A percentile compares a stretch with the other conserved stretches of the same genome.
phyloP scores from a whole-genome alignment of 352 stramenopile species.

The Globisporangium cederbergense region DNA sequence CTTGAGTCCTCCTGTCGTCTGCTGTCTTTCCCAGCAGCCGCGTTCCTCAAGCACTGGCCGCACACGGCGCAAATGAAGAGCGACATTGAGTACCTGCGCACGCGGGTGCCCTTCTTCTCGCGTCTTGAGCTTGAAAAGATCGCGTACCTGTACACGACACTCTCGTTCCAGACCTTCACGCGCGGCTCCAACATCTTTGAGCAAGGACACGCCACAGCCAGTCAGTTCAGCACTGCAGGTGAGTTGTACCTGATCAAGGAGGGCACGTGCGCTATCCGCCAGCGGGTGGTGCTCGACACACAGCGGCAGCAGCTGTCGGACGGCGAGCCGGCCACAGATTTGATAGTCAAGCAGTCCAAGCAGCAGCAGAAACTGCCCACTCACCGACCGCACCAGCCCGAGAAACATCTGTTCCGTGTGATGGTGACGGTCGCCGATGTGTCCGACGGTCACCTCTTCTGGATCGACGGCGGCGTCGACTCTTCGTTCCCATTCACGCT shows the following conservation, averaged over 20 bases:
- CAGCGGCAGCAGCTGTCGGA: background rate
- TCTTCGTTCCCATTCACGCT: constrained; percentile 33
- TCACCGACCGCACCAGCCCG: background rate
- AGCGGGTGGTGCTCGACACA: constrained; percentile 18
- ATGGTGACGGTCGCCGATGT: constrained; percentile 55
- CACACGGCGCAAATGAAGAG: constrained; percentile 23
- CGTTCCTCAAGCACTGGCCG: constrained; percentile 52
- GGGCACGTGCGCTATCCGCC: constrained; percentile 45
- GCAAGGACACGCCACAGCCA: constrained; percentile 3
- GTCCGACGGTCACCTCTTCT: constrained; percentile 48
- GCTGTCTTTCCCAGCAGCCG: constrained; percentile 42
- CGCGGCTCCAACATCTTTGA: constrained; percentile 48
- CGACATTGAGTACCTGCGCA: constrained; percentile 51
- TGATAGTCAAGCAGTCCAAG: background rate
- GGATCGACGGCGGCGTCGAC: constrained; percentile 27
- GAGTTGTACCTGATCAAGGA: constrained; percentile 52
- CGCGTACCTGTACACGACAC: constrained; percentile 50
- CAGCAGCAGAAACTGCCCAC: background rate
- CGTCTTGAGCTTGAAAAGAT: constrained; percentile 52
- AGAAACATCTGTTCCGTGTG: constrained; percentile 24
- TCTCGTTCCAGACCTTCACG: constrained; percentile 40
- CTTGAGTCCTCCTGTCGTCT: constrained; percentile 46
- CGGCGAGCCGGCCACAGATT: background rate
- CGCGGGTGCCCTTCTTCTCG: constrained; percentile 34
- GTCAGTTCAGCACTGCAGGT: background rate